Evolutionary conservation across 257 asterid genomes (phyloP).

Genomic region (Ocimum tenuiflorum): DNA sequence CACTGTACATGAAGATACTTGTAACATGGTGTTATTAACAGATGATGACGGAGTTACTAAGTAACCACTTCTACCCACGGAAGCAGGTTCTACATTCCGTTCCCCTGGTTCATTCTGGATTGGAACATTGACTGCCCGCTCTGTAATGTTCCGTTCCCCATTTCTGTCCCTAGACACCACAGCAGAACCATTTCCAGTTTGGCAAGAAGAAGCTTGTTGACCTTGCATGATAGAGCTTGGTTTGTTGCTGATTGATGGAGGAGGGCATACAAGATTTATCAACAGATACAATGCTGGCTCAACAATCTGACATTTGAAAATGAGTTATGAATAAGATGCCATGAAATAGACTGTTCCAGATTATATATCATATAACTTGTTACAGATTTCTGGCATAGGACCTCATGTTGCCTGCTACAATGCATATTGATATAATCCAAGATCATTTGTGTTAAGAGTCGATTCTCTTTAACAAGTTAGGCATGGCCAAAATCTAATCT

Average conservation of each 20-base stretch:
- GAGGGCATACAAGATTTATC: slow-evolving; percentile 95
- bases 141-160: slow-evolving; percentile 41
- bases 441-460: too few relatives aligned
- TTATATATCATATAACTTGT: too few relatives aligned
- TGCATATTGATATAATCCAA: too few relatives aligned
- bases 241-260: slow-evolving; percentile 96
- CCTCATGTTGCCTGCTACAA: too few relatives aligned
- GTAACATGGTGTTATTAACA: slow-evolving; percentile 37
- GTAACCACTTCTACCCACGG: slow-evolving; percentile 52
- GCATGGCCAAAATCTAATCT: too few relatives aligned
- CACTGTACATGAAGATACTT: slow-evolving; percentile 46
- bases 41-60: slow-evolving; percentile 34
- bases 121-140: slow-evolving; percentile 36
- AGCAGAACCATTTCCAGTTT: slow-evolving; percentile 45
- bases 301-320: slow-evolving; percentile 55
- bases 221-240: slow-evolving; percentile 59
- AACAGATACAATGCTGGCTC: slow-evolving; percentile 81
- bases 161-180: slow-evolving; percentile 61
- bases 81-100: slow-evolving; percentile 58
- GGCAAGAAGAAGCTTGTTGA: slow-evolving; percentile 53
- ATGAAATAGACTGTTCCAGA: not conserved
- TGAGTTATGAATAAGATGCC: not conserved
- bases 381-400: too few relatives aligned
- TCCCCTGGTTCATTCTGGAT: slow-evolving; percentile 56
- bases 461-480: too few relatives aligned